Evolutionary conservation across 2,329 filamentous ascomycete genomes (phyloP), one percentile per base, ranked within the genome.

Genomic region (Venturiaceae sp.): DNA sequence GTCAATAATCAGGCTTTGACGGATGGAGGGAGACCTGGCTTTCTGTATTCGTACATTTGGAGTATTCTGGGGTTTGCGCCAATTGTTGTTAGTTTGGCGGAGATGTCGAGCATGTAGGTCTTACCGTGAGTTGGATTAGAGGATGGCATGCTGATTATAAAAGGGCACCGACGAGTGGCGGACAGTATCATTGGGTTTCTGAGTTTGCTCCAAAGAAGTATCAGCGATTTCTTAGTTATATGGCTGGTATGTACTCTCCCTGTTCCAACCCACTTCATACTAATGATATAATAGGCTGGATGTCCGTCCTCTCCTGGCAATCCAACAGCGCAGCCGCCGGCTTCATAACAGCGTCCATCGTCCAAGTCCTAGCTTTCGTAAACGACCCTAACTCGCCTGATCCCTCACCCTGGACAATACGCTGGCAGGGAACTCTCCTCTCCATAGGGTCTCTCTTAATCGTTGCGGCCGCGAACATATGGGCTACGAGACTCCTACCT

Each of bases 361-460:
- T 74, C 33, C 72, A 74, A 59, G 72, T 69, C 5, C 65, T 74
- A 5, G 59, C 71, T 6, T 60, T 67, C 1, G 64, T 79, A 8
- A 76, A 70, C 33, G 62, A 74, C 21, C 64, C 66, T 0, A 30
- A 11, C 14, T 62, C 62, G 2, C 59, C 58, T 21, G 78, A 78
- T 59, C 50, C 66, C 0, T 61, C 77, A 53, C 65, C 69, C 34
- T 58, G 55, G 11, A 21, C 32, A 7, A 21, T 21, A n/a, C 16
- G 47, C 28, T 81, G 77, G 76, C 79, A 81, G 53, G 75, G 71
- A 2, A 80, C 78, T 0, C 67, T 81, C 1, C 63, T 81, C 0
- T 72, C 72, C 55, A 78, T 75, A 64, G 75, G 73, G 0, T 65
- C 78, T 16, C 68, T 73, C 2, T 11, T 69, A 1, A 65, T 77